These are phyloP conservation scores for Teratosphaeriaceae sp. DNA, from an alignment of 2,329 filamentous ascomycete species.

Conservation along the genomic window DNA sequence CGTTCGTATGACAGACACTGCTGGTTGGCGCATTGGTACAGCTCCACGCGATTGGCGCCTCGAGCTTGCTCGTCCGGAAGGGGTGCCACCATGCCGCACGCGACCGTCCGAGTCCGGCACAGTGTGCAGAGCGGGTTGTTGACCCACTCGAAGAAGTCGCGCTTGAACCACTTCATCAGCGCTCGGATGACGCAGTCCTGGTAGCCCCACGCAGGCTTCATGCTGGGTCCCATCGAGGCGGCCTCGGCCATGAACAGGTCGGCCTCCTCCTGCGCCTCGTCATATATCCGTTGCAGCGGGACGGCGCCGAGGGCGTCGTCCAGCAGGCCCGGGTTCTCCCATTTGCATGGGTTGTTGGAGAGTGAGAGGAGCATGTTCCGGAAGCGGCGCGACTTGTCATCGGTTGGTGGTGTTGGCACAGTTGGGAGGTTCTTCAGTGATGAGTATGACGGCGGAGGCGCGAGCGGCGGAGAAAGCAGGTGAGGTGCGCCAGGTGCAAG, in stretches of 20 bases:
- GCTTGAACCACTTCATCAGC: constrained; percentile 91
- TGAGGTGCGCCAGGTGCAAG: constrained; percentile 22
- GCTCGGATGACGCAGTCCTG: constrained; percentile 94
- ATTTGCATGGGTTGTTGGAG: constrained; percentile 83
- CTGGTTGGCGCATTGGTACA: constrained; percentile 77
- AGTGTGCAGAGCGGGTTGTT: constrained; percentile 84
- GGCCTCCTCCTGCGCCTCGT: constrained; percentile 87
- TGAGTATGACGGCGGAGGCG: constrained; percentile 54
- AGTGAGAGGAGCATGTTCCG: constrained; percentile 73
- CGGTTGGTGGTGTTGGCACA: constrained; percentile 64
- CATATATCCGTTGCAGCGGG: constrained; percentile 84
- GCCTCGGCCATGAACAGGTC: constrained; percentile 84
- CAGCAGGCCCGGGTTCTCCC: constrained; percentile 90
- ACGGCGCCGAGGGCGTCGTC: constrained; percentile 86
- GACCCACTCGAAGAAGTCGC: constrained; percentile 91
- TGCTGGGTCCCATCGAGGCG: constrained; percentile 71
- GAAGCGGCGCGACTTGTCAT: constrained; percentile 43
- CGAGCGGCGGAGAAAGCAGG: constrained; percentile 14
- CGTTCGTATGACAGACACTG: constrained; percentile 74
- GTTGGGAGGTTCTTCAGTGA: constrained; percentile 59
- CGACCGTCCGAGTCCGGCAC: constrained; percentile 77
- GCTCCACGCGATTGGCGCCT: constrained; percentile 78
- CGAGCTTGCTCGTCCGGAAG: constrained; percentile 84
- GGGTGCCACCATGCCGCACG: constrained; percentile 74
- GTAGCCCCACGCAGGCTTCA: constrained; percentile 85